Conservation (phyloP, 495 filamentous ascomycete species). For the Bryoglossum gracile region DNA sequence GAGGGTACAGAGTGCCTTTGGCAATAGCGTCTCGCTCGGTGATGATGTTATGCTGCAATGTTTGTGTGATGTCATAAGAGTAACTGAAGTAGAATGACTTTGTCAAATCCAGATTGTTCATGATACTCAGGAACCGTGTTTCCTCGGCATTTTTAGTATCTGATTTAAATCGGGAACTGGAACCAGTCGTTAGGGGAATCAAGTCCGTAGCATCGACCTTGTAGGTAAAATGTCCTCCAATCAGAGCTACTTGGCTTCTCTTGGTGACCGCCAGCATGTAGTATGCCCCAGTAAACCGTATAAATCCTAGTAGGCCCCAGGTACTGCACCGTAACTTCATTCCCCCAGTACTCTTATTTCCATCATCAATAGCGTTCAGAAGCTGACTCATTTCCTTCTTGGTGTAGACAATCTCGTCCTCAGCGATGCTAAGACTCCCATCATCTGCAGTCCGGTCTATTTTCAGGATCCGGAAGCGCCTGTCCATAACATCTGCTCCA, state of each 20-base stretch:
- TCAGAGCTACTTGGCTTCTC: constrained; percentile 88
- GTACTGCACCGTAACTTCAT: constrained; percentile 83
- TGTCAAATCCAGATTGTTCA: constrained; percentile 84
- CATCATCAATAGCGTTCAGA: constrained; percentile 90
- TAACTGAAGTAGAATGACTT: constrained; percentile 98
- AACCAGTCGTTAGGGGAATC: constrained; percentile 64
- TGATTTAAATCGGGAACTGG: constrained; percentile 55
- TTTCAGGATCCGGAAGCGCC: constrained; percentile 82
- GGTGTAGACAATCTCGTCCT: constrained; percentile 91
- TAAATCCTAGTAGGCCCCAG: constrained; percentile 92
- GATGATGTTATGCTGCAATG: constrained; percentile 87
- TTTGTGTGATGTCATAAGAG: constrained; percentile 91
- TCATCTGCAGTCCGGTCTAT: constrained; percentile 84
- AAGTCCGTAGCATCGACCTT: constrained; percentile 94
- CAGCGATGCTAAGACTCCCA: constrained; percentile 72
- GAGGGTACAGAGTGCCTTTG: constrained; percentile 50
- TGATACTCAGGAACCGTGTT: constrained; percentile 75
- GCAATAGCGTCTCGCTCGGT: constrained; percentile 63
- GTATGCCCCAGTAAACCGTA: constrained; percentile 90
- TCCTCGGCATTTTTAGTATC: constrained; percentile 82
- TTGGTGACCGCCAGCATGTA: constrained; percentile 98
- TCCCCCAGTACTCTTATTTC: constrained; percentile 86
- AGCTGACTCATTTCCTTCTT: constrained; percentile 90
- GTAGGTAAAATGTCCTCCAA: constrained; percentile 93
- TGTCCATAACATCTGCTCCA: constrained; percentile 82